These are phyloP conservation scores for Arachis monticola DNA, from an alignment of 331 rosid genomes.

Conservation along the genomic window DNA sequence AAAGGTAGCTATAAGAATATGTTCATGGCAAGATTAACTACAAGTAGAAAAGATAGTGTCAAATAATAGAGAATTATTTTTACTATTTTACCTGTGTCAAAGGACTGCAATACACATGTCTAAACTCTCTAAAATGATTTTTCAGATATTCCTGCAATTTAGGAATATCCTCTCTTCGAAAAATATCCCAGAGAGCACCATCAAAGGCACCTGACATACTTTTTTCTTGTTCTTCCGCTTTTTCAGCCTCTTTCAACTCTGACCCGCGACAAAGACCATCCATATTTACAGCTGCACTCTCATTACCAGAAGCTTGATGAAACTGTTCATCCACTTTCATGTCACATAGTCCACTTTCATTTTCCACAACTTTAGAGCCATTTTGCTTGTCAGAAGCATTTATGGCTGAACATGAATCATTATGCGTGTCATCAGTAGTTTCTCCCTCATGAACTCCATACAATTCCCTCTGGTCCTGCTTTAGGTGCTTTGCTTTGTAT, in stretches of 20 bases:
- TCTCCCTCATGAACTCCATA: conserved; percentile 24
- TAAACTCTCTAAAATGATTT: conserved; percentile 65
- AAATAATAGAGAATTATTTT: conserved; percentile 9
- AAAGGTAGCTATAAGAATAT: not conserved
- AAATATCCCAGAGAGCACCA: conserved; percentile 80
- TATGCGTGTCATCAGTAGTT: not conserved
- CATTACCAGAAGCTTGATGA: conserved; percentile 17
- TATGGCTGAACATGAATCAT: conserved; percentile 13
- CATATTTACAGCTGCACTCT: not conserved
- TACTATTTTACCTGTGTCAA: conserved; percentile 47
- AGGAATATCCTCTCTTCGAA: conserved; percentile 72
- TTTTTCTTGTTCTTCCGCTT: conserved; percentile 25
- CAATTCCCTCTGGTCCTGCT: conserved; percentile 52
- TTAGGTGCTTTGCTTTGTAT: conserved; percentile 42
- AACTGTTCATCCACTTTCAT: conserved; percentile 17
- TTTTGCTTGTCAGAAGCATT: conserved; percentile 11
- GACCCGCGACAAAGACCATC: conserved; percentile 13
- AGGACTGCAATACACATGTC: conserved; percentile 57
- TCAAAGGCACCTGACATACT: conserved; percentile 36
- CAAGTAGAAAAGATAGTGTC: conserved; percentile 2
- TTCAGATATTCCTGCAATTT: conserved; percentile 60
- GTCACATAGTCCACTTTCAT: conserved; percentile 30
- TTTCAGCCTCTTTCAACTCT: conserved; percentile 21
- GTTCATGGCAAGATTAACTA: not conserved
- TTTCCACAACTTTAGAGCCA: not conserved